Percentiles rank a stretch among this genome's conserved stretches.
phyloP scores from a whole-genome alignment of 2,329 filamentous ascomycete species.

The Aspergillus pseudoterreus region DNA sequence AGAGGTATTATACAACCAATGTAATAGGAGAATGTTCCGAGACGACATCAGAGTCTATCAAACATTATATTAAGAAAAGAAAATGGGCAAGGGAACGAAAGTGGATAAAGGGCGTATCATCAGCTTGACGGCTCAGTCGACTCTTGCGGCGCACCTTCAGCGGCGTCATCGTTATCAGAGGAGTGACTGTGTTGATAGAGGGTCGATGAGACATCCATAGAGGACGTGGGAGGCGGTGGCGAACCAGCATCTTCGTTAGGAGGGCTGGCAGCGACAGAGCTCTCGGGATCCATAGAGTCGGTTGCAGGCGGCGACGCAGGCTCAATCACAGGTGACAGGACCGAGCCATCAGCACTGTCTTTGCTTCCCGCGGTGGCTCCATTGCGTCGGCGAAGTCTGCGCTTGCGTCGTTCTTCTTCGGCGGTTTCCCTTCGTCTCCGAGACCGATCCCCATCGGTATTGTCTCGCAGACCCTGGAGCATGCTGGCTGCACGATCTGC shows the following conservation, averaged over 20 bases:
- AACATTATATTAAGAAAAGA: conserved; percentile 29
- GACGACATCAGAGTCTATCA: conserved; percentile 31
- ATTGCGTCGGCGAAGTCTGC: conserved; percentile 65
- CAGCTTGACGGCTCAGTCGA: conserved; percentile 24
- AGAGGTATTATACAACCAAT: conserved; percentile 19
- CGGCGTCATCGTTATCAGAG: conserved; percentile 19
- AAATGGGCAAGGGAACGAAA: background rate
- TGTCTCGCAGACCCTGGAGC: conserved; percentile 75
- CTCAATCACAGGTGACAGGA: conserved; percentile 30
- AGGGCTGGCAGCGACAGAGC: conserved; percentile 19
- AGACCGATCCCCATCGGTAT: conserved; percentile 53
- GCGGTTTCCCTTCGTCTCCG: conserved; percentile 69
- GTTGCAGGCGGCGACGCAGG: conserved; percentile 26
- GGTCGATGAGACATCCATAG: conserved; percentile 34
- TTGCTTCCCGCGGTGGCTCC: conserved; percentile 38
- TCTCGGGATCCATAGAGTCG: conserved; percentile 18
- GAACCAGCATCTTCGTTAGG: conserved; percentile 16
- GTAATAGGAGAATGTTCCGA: conserved; percentile 21
- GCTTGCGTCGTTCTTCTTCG: conserved; percentile 69
- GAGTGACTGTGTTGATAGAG: conserved; percentile 19
- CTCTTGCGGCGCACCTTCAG: conserved; percentile 21
- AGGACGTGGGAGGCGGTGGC: conserved; percentile 24
- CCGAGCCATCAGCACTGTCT: conserved; percentile 31
- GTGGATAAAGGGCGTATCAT: background rate
- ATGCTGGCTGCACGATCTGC: conserved; percentile 79